Evolutionary conservation across 306 rosid species (phyloP).

Genomic region (Fagus sylvatica): DNA sequence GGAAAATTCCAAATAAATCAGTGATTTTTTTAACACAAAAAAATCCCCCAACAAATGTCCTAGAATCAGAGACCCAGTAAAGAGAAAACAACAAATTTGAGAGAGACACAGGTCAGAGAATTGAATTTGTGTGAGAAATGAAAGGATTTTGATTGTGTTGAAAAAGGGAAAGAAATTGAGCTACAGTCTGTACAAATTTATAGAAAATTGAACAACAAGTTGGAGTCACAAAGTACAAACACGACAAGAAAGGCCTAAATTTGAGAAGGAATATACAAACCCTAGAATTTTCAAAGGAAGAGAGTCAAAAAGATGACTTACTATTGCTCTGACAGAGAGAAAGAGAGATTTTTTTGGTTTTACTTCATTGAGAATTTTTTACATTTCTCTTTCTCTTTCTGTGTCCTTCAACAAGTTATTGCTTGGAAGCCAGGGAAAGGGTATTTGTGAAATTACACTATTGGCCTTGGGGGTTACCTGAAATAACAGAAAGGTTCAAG

Average conservation of each 20-base stretch:
- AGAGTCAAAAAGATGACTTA: slow-evolving; percentile 46
- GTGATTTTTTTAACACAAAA: background rate
- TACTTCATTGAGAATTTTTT: background rate
- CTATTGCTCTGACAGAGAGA: slow-evolving; percentile 25
- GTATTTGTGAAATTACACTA: slow-evolving; percentile 10
- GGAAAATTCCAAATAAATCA: background rate
- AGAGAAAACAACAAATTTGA: too few species aligned
- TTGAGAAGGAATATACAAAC: slow-evolving; percentile 33
- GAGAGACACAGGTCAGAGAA: background rate
- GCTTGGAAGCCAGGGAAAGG: slow-evolving; percentile 16
- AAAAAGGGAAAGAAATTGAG: background rate
- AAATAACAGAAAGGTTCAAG: background rate
- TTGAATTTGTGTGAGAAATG: background rate
- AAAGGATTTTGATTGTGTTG: background rate
- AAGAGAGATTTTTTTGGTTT: slow-evolving; percentile 11
- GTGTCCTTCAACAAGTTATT: background rate
- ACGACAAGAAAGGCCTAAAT: slow-evolving; percentile 2
- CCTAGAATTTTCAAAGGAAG: slow-evolving; percentile 22
- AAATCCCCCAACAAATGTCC: background rate
- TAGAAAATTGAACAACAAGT: background rate
- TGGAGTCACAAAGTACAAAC: background rate
- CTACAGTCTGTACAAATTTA: slow-evolving; percentile 33
- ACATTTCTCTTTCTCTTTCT: background rate
- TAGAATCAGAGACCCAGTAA: background rate
- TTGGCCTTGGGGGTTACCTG: slow-evolving; percentile 16